Evolutionary conservation across 2,329 filamentous ascomycete genomes (phyloP).

Genomic region (Ambrosiella beaveri): DNA sequence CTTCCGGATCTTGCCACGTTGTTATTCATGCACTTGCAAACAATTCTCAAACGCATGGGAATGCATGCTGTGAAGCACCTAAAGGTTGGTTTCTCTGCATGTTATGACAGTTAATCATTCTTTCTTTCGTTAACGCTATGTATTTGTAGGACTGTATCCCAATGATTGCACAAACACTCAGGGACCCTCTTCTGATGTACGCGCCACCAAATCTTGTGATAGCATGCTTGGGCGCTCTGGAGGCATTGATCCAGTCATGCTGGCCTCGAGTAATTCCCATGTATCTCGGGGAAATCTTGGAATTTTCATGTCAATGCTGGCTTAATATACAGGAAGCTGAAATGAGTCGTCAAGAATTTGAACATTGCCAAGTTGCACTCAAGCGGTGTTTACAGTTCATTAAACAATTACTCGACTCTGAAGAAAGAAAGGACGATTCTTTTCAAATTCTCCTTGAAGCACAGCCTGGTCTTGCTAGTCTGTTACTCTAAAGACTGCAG

Average conservation of each 20-base stretch:
- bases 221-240: constrained; percentile 35
- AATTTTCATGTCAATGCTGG: constrained; percentile 46
- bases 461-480: not conserved
- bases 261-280: constrained; percentile 50
- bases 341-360: not conserved
- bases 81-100: constrained; percentile 27
- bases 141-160: constrained; percentile 42
- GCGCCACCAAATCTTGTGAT: constrained; percentile 34
- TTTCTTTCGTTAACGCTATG: not conserved
- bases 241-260: constrained; percentile 40
- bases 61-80: constrained; percentile 51
- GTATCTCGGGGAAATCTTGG: constrained; percentile 28
- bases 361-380: not conserved
- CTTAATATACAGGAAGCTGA: constrained; percentile 29
- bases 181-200: constrained; percentile 47
- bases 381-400: not conserved
- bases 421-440: too few species aligned
- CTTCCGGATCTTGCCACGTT: constrained; percentile 38
- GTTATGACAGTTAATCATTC: not conserved
- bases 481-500: constrained; percentile 4
- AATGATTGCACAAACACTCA: constrained; percentile 45
- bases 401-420: not conserved
- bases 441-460: not conserved
- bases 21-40: constrained; percentile 33
- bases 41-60: constrained; percentile 38